These are phyloP conservation scores for Zygosaccharomyces siamensis DNA, from an alignment of 805 yeast genomes.

Conservation along the genomic window DNA sequence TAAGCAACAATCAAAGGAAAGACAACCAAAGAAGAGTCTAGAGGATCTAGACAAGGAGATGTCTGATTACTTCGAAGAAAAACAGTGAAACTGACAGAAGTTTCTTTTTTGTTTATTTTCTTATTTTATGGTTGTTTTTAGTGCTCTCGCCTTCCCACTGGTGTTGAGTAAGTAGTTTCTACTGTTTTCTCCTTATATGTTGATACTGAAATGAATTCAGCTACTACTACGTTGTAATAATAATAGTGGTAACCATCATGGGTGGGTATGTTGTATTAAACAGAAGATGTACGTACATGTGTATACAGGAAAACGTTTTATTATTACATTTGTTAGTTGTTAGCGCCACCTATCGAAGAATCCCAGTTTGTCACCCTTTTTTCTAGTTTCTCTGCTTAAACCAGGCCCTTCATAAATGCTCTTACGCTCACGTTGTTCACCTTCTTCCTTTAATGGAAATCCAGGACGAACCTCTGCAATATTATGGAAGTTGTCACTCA, in stretches of 20 bases:
- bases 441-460: constrained; percentile 38
- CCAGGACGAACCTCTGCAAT: constrained; percentile 49
- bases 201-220: not conserved
- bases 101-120: not conserved
- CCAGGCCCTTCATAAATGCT: constrained; percentile 69
- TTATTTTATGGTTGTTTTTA: not conserved
- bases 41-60: constrained; percentile 97
- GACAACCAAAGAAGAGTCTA: constrained; percentile 61
- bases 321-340: not conserved
- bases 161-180: not conserved
- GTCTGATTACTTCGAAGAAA: constrained; percentile 82
- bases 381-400: constrained; percentile 51
- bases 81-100: constrained; percentile 15
- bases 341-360: constrained; percentile 19
- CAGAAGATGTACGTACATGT: not conserved
- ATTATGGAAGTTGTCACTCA: constrained; percentile 31
- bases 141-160: not conserved
- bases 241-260: not conserved
- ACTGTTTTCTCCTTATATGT: constrained; percentile 8
- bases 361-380: constrained; percentile 47
- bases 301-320: not conserved
- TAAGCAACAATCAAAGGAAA: constrained; percentile 36
- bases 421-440: constrained; percentile 41
- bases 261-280: not conserved
- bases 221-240: not conserved